Evolutionary conservation across 176 grass and related monocot species (phyloP), one percentile per base, ranked within the genome.

Genomic region (Canna indica): DNA sequence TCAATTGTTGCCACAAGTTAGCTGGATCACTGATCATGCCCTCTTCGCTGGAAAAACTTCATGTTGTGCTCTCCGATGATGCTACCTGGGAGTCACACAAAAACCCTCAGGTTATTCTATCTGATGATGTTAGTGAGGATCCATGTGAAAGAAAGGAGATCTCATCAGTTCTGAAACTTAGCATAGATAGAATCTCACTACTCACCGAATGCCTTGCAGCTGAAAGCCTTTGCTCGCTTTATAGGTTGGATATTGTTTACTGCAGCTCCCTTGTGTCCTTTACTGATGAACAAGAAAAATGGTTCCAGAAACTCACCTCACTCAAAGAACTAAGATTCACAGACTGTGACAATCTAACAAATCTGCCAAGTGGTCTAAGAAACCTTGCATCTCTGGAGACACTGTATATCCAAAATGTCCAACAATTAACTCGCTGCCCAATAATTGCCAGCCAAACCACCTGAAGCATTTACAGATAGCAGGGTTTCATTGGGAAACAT

Each of bases 301-400:
- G 79, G 73, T 64, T 82, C 18, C 73, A 71, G 30, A 58, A 76
- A 34, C 80, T 82, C 17, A 72, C 58, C 11, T 76, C 73, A 48
- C 3, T 82, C 2, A 71, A 76, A 60, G 42, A 82, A 71, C 20
- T 76, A 42, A 27, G 45, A 18, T 76, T 82, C 58, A 71, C 25
- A 33, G 66, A 38, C 14, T 76, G 80, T 12, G 20, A 16, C 4
- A 46, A 54, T 14, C 12, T 82, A 30, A 64, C 20, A 6, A n/a
- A 20, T n/a, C 22, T 54, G 50, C 50, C 50, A 4, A 54, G 50
- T 54, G 4, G n/a, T n/a, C 50, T 54, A 18, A 54, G 20, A n/a
- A 54, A 24, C 15, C 50, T 54, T n/a, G 50, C 50, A 54, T 54
- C 50, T 20, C 50, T 54, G 50, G 50, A 54, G 50, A n/a, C n/a